These are phyloP conservation scores for Neolentinus lepideus DNA, from an alignment of 1,284 basidiomycete genomes.

Conservation along the genomic window DNA sequence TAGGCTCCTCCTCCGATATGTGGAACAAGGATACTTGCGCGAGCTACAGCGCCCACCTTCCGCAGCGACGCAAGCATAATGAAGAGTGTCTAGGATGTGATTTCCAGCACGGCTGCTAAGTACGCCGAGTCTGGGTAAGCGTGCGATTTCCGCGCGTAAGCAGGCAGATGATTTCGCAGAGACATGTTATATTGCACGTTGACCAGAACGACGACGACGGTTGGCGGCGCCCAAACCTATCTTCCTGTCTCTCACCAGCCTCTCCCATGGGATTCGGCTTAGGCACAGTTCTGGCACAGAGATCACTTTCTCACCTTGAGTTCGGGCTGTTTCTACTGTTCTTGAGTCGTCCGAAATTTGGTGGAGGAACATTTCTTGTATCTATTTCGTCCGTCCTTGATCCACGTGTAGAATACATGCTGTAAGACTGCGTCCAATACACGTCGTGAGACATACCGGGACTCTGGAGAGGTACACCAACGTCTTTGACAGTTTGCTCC, in stretches of 20 bases:
- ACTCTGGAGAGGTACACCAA: background rate
- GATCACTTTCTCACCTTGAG: constrained; percentile 68
- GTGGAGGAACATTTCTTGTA: constrained; percentile 48
- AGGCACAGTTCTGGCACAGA: constrained; percentile 57
- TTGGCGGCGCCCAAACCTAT: constrained; percentile 25
- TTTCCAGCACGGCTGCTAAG: background rate
- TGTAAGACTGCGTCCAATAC: background rate
- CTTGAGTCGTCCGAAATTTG: constrained; percentile 71
- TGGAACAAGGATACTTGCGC: constrained; percentile 34
- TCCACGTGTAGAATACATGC: constrained; percentile 3
- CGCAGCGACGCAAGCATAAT: constrained; percentile 56
- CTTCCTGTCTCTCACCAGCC: constrained; percentile 70
- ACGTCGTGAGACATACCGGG: background rate
- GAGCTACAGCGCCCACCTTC: constrained; percentile 53
- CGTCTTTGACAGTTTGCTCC: background rate
- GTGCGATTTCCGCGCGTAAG: background rate
- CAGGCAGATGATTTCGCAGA: background rate
- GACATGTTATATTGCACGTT: constrained; percentile 9
- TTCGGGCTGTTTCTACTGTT: constrained; percentile 48
- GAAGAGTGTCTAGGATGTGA: constrained; percentile 2
- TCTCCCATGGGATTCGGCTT: constrained; percentile 20
- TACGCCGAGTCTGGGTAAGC: background rate
- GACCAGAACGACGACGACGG: constrained; percentile 75
- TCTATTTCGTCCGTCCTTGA: constrained; percentile 11
- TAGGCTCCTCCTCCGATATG: background rate